phyloP scores from a whole-genome alignment of 306 rosid genomes.

The Gastrolobium bilobum region DNA sequence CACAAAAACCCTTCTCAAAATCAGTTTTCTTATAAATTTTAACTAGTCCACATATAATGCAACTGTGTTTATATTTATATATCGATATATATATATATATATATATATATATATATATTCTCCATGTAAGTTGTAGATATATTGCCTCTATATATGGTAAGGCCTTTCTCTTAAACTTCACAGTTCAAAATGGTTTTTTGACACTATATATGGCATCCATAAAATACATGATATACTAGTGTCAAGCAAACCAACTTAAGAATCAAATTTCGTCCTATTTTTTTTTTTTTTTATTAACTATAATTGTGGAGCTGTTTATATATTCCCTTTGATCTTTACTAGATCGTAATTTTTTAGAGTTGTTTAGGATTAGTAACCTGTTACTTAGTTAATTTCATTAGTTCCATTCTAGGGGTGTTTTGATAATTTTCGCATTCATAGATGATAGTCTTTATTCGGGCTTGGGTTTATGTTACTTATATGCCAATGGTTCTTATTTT shows the following conservation, averaged over 20 bases:
- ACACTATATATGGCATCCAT: not conserved
- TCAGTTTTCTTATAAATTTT: no score
- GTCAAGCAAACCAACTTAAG: no score
- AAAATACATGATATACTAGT: not conserved
- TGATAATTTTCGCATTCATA: not conserved
- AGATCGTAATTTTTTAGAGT: conserved; percentile 12
- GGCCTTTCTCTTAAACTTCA: not conserved
- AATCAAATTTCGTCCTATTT: no score
- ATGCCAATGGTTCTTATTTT: not conserved
- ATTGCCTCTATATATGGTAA: not conserved
- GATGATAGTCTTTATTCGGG: not conserved
- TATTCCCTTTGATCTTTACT: not conserved
- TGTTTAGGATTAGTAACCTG: not conserved
- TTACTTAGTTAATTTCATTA: not conserved
- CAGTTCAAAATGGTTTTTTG: not conserved
- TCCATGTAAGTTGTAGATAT: not conserved
- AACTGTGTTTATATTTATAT: no score
- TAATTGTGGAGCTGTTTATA: no score
- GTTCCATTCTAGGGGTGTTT: conserved; percentile 1
- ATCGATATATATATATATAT: no score
- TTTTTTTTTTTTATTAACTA: no score
- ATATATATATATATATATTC: no score
- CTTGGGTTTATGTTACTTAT: not conserved
- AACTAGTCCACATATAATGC: no score
- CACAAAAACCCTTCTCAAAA: no score